phyloP scores from a whole-genome alignment of 2,329 filamentous ascomycete genomes.

The Colletotrichum plurivorum region DNA sequence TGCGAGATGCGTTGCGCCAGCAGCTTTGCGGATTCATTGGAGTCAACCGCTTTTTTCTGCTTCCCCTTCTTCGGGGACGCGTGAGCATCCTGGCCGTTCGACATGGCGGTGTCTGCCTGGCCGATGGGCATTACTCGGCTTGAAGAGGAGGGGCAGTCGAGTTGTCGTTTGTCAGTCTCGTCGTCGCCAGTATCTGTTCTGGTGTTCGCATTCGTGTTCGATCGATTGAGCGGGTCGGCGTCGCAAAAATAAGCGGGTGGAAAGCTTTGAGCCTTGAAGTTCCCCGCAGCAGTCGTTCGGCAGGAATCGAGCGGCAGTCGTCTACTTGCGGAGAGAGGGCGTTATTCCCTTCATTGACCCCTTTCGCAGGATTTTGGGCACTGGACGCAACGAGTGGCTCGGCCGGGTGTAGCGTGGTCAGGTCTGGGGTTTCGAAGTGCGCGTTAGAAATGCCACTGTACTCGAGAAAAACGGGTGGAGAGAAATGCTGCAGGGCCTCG shows the following conservation, averaged over 20 bases:
- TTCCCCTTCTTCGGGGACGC: constrained; percentile 81
- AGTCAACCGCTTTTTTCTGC: constrained; percentile 86
- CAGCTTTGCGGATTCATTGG: constrained; percentile 91
- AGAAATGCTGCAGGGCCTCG: constrained; percentile 37
- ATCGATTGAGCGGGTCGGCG: constrained; percentile 33
- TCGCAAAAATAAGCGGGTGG: constrained; percentile 36
- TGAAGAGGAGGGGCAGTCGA: constrained; percentile 17
- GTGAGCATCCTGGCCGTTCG: constrained; percentile 59
- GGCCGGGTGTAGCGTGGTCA: constrained; percentile 29
- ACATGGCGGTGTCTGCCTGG: constrained; percentile 57
- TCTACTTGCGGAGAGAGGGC: constrained; percentile 7
- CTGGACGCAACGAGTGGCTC: constrained; percentile 26
- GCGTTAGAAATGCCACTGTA: constrained; percentile 43
- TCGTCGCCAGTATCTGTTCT: constrained; percentile 28
- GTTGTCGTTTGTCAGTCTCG: constrained; percentile 14
- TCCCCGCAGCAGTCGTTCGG: constrained; percentile 6
- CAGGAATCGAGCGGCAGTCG: constrained; percentile 16
- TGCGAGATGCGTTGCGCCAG: constrained; percentile 95
- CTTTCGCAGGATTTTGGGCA: constrained; percentile 27
- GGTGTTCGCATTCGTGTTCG: constrained; percentile 40
- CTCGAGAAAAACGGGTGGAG: constrained; percentile 39
- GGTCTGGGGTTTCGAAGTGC: constrained; percentile 35
- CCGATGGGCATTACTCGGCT: constrained; percentile 53
- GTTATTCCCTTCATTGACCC: constrained; percentile 29
- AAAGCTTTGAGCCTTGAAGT: neutral